These are phyloP conservation scores for Hygrocybe coccinea DNA, from an alignment of 768 basidiomycete genomes.

Conservation along the genomic window DNA sequence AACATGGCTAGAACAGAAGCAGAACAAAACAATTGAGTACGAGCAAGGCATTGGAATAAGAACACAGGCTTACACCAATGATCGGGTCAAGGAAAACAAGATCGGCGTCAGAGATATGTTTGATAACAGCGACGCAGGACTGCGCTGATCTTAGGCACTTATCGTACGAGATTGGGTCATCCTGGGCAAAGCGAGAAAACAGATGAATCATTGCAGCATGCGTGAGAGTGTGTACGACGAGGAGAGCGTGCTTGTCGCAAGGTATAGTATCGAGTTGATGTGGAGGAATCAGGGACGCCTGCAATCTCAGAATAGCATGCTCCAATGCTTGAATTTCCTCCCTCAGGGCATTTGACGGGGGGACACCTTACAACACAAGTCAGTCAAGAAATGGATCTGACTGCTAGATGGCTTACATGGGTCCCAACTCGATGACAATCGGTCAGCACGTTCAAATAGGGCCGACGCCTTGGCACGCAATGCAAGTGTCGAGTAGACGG, in stretches of 20 bases:
- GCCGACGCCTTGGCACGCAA: conserved; percentile 74
- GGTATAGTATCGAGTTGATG: conserved; percentile 57
- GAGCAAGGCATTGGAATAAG: background rate
- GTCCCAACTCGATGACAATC: conserved; percentile 56
- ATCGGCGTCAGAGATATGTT: conserved; percentile 59
- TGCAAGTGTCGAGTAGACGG: conserved; percentile 59
- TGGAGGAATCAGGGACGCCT: conserved; percentile 57
- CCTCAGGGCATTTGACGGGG: conserved; percentile 43
- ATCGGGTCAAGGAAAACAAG: conserved; percentile 74
- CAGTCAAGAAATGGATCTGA: background rate
- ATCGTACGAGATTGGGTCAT: conserved; percentile 56
- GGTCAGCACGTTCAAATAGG: conserved; percentile 63
- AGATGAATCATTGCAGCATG: conserved; percentile 64
- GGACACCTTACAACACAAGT: conserved; percentile 32
- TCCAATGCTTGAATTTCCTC: conserved; percentile 62
- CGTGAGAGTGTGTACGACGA: conserved; percentile 60
- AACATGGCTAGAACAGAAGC: conserved; percentile 50
- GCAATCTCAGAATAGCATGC: conserved; percentile 57
- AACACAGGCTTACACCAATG: conserved; percentile 52
- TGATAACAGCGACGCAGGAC: conserved; percentile 54
- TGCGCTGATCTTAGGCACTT: conserved; percentile 65
- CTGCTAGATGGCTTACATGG: conserved; percentile 39
- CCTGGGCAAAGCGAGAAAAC: conserved; percentile 55
- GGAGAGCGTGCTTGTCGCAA: conserved; percentile 55
- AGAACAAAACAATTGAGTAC: conserved; percentile 2